Percentiles rank a stretch among this genome's conserved stretches.
Evolutionary conservation across 1,284 basidiomycete genomes (phyloP).

Genomic region (Ceratobasidium sp.): DNA sequence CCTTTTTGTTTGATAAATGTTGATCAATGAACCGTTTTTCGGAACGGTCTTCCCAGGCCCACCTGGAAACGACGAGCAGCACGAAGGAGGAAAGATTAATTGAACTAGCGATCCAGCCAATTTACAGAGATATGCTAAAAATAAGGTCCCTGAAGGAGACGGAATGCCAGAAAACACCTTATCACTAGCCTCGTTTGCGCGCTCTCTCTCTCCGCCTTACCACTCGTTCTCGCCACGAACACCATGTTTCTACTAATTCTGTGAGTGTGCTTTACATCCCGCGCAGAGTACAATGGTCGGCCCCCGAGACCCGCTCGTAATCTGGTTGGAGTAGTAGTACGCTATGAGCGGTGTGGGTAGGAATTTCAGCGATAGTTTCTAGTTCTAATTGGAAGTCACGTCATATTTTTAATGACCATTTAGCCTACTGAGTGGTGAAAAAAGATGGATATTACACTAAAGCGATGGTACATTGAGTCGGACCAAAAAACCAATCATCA

Average conservation of each 20-base stretch:
- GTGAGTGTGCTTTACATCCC: slow-evolving; percentile 64
- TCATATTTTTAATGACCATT: no score
- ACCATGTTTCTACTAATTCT: slow-evolving; percentile 33
- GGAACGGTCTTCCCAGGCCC: slow-evolving; percentile 53
- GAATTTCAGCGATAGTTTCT: slow-evolving; percentile 36
- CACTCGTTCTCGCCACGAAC: slow-evolving; percentile 51
- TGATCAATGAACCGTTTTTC: slow-evolving; percentile 59
- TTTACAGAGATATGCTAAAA: slow-evolving; percentile 53
- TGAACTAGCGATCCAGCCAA: slow-evolving; percentile 55
- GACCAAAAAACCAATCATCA: no score
- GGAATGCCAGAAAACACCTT: slow-evolving; percentile 69
- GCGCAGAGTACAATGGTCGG: slow-evolving; percentile 73
- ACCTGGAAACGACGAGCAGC: slow-evolving; percentile 73
- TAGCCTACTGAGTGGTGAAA: no score
- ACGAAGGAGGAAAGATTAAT: slow-evolving; percentile 72
- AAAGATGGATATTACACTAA: no score
- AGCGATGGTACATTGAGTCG: no score
- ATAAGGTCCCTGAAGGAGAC: slow-evolving; percentile 14
- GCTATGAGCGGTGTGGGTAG: slow-evolving; percentile 80
- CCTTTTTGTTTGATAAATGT: slow-evolving; percentile 57
- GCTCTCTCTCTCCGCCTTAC: no score
- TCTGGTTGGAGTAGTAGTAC: slow-evolving; percentile 95
- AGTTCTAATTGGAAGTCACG: no score
- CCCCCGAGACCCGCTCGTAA: slow-evolving; percentile 88
- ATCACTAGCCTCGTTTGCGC: slow-evolving; percentile 73